Conservation (phyloP, 176 grass and related monocot genomes). For the Aegilops sharonensis region DNA sequence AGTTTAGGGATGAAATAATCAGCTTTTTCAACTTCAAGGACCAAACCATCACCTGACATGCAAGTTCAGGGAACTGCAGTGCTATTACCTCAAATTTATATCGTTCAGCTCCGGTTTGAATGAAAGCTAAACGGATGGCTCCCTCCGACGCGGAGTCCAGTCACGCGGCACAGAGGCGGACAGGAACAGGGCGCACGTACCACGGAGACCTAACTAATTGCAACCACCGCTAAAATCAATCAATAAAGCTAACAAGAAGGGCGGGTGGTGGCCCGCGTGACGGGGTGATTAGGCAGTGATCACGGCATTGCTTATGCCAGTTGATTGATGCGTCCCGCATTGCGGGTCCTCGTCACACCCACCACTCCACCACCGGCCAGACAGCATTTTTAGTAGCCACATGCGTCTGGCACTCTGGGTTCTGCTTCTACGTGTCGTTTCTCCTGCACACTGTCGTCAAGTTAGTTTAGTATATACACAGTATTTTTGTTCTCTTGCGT, state of each 20-base stretch:
- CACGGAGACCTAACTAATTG: neutral
- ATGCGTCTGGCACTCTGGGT: neutral
- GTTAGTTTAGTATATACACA: neutral
- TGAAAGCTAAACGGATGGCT: neutral
- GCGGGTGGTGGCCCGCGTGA: neutral
- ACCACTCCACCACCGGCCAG: neutral
- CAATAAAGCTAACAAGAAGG: neutral
- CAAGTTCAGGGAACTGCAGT: too few species aligned
- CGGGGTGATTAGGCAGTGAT: neutral
- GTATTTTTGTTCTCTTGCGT: neutral
- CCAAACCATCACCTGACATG: too few species aligned
- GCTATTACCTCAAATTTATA: too few species aligned
- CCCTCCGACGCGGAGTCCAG: conserved; percentile 16
- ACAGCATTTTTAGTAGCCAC: conserved; percentile 17
- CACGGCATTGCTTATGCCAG: neutral
- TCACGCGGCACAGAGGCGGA: neutral
- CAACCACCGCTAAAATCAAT: neutral
- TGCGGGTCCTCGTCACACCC: conserved; percentile 30
- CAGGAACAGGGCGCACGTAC: neutral
- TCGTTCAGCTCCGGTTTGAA: neutral
- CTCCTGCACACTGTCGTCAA: neutral
- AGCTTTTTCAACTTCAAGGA: too few species aligned
- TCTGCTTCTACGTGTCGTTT: neutral
- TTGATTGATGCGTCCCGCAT: neutral
- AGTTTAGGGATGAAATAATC: too few species aligned